Conservation (phyloP, 2,329 filamentous ascomycete species). For the Aspergillus terreus region DNA sequence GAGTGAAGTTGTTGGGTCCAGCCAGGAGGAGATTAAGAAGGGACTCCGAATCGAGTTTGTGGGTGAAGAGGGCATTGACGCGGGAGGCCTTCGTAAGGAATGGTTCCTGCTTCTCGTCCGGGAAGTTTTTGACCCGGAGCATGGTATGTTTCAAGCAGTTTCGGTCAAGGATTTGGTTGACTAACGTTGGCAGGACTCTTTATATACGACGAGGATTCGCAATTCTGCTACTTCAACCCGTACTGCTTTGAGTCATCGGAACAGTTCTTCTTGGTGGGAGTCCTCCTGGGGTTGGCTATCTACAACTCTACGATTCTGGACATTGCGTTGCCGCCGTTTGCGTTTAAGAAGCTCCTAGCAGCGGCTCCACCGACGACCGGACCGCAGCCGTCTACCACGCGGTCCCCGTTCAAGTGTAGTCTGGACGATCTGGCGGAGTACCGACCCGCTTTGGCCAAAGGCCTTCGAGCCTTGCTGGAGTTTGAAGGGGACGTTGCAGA, state of each 20-base stretch:
- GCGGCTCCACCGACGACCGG: slow-evolving; percentile 64
- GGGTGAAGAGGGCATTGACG: slow-evolving; percentile 88
- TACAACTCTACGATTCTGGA: slow-evolving; percentile 94
- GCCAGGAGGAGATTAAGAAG: slow-evolving; percentile 85
- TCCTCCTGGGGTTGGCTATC: slow-evolving; percentile 82
- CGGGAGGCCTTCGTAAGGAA: slow-evolving; percentile 84
- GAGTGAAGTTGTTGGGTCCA: slow-evolving; percentile 76
- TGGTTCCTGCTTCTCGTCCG: slow-evolving; percentile 88
- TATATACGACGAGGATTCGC: slow-evolving; percentile 84
- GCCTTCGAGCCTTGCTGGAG: slow-evolving; percentile 71
- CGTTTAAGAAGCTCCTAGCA: slow-evolving; percentile 80
- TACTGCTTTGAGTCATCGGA: slow-evolving; percentile 86
- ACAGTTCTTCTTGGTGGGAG: slow-evolving; percentile 86
- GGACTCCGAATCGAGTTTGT: slow-evolving; percentile 78
- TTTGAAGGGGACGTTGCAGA: slow-evolving; percentile 79
- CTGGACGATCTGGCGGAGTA: slow-evolving; percentile 81
- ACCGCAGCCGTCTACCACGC: slow-evolving; percentile 55
- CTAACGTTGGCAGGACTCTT: slow-evolving; percentile 66
- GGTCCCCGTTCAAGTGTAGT: slow-evolving; percentile 63
- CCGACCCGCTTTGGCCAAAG: slow-evolving; percentile 69
- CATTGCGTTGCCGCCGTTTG: slow-evolving; percentile 80
- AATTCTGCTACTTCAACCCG: slow-evolving; percentile 90
- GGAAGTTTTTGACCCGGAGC: slow-evolving; percentile 86
- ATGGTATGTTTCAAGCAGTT: slow-evolving; percentile 54
- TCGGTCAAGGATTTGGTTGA: not conserved